These are phyloP conservation scores for Aspergillus pseudoviridinutans DNA, from an alignment of 2,329 filamentous ascomycete genomes.

Conservation along the genomic window DNA sequence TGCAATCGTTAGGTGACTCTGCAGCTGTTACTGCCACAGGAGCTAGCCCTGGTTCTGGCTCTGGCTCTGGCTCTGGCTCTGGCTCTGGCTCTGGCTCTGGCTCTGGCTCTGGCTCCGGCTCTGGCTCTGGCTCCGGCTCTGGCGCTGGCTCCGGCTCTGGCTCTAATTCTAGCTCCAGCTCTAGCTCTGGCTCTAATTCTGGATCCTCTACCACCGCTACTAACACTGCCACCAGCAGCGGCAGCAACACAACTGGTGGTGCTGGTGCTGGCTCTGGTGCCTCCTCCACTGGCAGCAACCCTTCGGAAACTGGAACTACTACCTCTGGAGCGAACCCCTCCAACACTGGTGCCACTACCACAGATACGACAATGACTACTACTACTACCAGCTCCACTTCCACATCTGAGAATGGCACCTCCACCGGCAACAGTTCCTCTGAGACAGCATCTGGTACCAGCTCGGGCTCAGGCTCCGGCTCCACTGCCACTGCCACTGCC, in stretches of 20 bases:
- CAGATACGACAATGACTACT: neutral
- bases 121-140: neutral
- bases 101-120: slow-evolving; percentile 5
- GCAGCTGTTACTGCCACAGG: slow-evolving; percentile 7
- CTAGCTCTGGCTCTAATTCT: slow-evolving; percentile 1
- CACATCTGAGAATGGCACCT: slow-evolving; percentile 7
- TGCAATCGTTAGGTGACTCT: slow-evolving; percentile 10
- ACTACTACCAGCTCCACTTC: slow-evolving; percentile 2
- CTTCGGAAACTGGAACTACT: slow-evolving; percentile 4
- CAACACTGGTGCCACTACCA: neutral
- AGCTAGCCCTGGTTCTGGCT: slow-evolving; percentile 10
- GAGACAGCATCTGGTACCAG: slow-evolving; percentile 14
- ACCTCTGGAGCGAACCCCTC: slow-evolving; percentile 5
- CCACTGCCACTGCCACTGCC: neutral
- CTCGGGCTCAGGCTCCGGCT: slow-evolving; percentile 11
- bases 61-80: slow-evolving; percentile 5
- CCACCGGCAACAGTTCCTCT: slow-evolving; percentile 5
- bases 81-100: slow-evolving; percentile 3
- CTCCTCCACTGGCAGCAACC: slow-evolving; percentile 19
- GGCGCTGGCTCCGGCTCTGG: slow-evolving; percentile 2
- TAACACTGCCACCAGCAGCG: slow-evolving; percentile 7
- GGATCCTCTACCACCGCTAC: slow-evolving; percentile 19
- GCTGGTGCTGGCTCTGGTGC: slow-evolving; percentile 4
- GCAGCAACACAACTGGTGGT: slow-evolving; percentile 16
- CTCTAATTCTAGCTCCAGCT: slow-evolving; percentile 5